These are phyloP conservation scores for Jamesozyma lodderae DNA, from an alignment of 805 yeast genomes.

Conservation along the genomic window DNA sequence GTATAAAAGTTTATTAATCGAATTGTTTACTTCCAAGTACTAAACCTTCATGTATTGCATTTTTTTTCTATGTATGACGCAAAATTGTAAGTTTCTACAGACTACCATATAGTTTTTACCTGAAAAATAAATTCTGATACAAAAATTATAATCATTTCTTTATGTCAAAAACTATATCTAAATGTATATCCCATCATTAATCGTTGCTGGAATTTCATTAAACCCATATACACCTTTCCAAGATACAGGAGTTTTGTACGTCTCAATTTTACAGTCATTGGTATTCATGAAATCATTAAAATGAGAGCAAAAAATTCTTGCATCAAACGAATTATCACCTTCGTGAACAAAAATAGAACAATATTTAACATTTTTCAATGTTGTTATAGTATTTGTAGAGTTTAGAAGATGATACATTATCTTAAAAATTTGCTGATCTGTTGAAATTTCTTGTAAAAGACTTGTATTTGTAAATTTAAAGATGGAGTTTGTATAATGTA, in stretches of 20 bases:
- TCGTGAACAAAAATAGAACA: constrained; percentile 67
- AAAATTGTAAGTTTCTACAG: too few relatives aligned
- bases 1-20: too few relatives aligned
- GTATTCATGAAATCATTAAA: constrained; percentile 6
- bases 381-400: background rate
- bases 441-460: constrained; percentile 22
- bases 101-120: too few relatives aligned
- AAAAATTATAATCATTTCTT: too few relatives aligned
- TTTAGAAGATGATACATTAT: constrained; percentile 23
- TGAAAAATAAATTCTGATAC: too few relatives aligned
- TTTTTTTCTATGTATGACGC: too few relatives aligned
- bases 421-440: constrained; percentile 24
- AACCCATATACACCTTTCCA: constrained; percentile 85
- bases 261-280: constrained; percentile 1
- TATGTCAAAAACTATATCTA: too few relatives aligned
- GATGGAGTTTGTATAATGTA: constrained; percentile 13
- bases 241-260: constrained; percentile 54
- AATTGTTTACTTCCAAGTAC: too few relatives aligned
- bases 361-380: constrained; percentile 28
- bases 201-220: constrained; percentile 52
- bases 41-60: too few relatives aligned
- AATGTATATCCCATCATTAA: constrained; percentile 65
- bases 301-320: constrained; percentile 28
- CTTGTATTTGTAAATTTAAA: constrained; percentile 19
- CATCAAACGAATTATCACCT: constrained; percentile 80